A percentile compares a stretch with the other conserved stretches of the same genome.
These are phyloP conservation scores for Bolboschoenoplectus hybrid DNA, from an alignment of 202 grass and related monocot species.

Conservation along the genomic window DNA sequence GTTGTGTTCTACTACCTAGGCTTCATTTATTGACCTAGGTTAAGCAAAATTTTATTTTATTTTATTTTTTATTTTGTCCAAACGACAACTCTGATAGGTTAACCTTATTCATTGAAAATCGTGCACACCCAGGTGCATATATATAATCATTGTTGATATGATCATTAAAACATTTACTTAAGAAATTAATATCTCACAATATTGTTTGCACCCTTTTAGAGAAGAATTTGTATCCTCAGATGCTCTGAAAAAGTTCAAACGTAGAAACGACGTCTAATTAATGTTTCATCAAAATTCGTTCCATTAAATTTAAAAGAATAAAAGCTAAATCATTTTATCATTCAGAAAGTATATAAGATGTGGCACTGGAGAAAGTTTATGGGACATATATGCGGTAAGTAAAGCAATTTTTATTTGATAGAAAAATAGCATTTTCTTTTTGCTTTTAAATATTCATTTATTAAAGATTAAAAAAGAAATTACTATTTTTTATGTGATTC, in stretches of 20 bases:
- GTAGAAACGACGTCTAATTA: not conserved
- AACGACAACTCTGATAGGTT: not conserved
- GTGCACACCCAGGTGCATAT: slow-evolving; percentile 7
- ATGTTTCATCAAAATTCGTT: slow-evolving; percentile 19
- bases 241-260: not conserved
- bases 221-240: not conserved
- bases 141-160: slow-evolving; percentile 38
- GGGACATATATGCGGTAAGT: no score
- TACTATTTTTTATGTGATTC: no score
- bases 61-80: not conserved
- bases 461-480: no score
- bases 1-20: not conserved
- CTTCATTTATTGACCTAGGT: slow-evolving; percentile 26
- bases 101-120: slow-evolving; percentile 1
- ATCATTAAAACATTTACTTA: not conserved
- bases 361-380: no score
- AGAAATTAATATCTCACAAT: not conserved
- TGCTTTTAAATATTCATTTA: no score
- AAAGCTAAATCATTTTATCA: not conserved
- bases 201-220: not conserved
- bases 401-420: no score
- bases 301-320: not conserved
- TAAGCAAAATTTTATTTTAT: not conserved
- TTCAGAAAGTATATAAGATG: no score
- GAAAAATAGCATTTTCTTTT: no score